A percentile compares a stretch with the other conserved stretches of the same genome.
phyloP scores from a whole-genome alignment of 192 early-diverging fungal species.

The Coemansia sp. region DNA sequence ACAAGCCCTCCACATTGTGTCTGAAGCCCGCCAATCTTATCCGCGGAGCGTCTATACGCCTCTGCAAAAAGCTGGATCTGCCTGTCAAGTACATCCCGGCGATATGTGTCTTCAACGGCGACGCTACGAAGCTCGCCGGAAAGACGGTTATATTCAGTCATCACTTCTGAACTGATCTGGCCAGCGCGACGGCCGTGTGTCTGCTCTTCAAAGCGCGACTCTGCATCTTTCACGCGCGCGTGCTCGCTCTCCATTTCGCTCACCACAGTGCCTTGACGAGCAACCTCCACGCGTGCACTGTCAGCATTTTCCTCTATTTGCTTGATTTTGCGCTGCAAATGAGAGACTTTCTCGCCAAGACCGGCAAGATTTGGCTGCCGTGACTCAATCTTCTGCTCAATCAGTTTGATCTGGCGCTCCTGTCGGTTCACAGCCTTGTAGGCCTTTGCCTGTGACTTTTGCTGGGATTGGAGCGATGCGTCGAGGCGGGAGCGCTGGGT shows the following conservation, averaged over 20 bases:
- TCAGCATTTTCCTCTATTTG: conserved; percentile 62
- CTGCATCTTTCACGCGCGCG: conserved; percentile 56
- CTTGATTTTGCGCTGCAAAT: conserved; percentile 67
- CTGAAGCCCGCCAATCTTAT: conserved; percentile 57
- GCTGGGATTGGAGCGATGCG: conserved; percentile 63
- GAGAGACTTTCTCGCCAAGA: conserved; percentile 72
- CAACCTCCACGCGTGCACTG: conserved; percentile 56
- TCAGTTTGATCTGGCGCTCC: conserved; percentile 74
- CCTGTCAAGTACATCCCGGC: conserved; percentile 66
- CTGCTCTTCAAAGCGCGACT: conserved; percentile 57
- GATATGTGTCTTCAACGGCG: conserved; percentile 70
- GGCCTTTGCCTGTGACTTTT: conserved; percentile 66
- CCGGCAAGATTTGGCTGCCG: conserved; percentile 43
- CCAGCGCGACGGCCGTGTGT: conserved; percentile 36
- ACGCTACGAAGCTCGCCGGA: conserved; percentile 70
- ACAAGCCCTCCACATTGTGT: conserved; percentile 37
- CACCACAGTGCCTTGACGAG: conserved; percentile 57
- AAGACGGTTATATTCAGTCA: conserved; percentile 60
- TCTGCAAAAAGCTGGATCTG: conserved; percentile 62
- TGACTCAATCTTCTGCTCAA: conserved; percentile 72
- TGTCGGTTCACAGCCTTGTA: conserved; percentile 69
- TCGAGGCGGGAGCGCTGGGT: conserved; percentile 59
- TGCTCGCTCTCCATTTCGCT: conserved; percentile 59
- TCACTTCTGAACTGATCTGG: conserved; percentile 37
- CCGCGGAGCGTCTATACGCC: conserved; percentile 59